Percentiles rank a stretch among this genome's conserved stretches.
Conservation (phyloP, 2,329 filamentous ascomycete species). For the Diaporthe citri region DNA sequence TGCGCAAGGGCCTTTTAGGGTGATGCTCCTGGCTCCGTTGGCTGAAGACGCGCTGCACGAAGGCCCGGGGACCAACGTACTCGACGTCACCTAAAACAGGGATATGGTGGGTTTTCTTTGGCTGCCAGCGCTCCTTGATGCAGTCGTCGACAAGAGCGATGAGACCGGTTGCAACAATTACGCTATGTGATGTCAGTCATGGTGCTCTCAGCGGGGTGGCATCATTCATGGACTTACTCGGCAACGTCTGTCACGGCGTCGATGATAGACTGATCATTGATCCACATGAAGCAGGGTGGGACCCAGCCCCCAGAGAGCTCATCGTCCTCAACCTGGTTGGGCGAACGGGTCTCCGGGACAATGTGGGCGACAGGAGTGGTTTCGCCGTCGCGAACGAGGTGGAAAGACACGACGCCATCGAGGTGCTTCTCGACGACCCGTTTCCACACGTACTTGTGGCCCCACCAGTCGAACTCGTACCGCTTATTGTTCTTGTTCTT, state of each 20-base stretch:
- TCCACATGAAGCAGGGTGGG: constrained; percentile 90
- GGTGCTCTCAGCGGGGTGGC: constrained; percentile 31
- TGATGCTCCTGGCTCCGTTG: constrained; percentile 44
- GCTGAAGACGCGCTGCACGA: constrained; percentile 52
- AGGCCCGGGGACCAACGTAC: constrained; percentile 51
- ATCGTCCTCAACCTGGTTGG: constrained; percentile 78
- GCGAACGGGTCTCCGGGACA: constrained; percentile 81
- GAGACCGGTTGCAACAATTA: constrained; percentile 90
- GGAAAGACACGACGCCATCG: constrained; percentile 76
- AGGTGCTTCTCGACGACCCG: constrained; percentile 78
- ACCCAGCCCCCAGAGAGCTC: constrained; percentile 87
- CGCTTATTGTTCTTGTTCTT: constrained; percentile 73
- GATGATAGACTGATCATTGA: constrained; percentile 80
- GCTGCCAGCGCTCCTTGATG: constrained; percentile 83
- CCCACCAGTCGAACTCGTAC: constrained; percentile 97
- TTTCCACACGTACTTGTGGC: constrained; percentile 86
- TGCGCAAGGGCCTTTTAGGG: constrained; percentile 44
- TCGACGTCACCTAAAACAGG: constrained; percentile 53
- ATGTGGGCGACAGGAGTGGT: constrained; percentile 83
- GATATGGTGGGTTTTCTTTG: constrained; percentile 57
- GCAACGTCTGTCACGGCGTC: constrained; percentile 82
- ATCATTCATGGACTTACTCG: constrained; percentile 72
- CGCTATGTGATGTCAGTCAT: constrained; percentile 64
- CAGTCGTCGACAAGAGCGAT: constrained; percentile 91
- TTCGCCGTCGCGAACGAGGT: constrained; percentile 77